Percentiles rank a stretch among this genome's conserved stretches.
Evolutionary conservation across 140 eudicot genomes (phyloP).

Genomic region (Bidens hawaiensis): DNA sequence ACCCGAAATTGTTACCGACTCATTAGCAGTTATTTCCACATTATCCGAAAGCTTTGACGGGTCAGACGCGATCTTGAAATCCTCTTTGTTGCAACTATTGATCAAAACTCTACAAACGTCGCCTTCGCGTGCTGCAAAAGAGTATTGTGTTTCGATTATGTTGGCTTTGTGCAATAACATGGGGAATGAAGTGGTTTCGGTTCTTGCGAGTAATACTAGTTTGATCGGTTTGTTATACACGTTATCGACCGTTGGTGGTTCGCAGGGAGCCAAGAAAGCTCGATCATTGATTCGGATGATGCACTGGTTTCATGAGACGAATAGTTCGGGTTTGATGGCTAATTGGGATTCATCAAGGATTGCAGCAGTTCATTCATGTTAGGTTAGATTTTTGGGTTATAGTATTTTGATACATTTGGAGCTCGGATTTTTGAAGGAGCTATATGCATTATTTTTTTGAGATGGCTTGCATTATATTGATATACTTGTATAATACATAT

Average conservation of each 20-base stretch:
- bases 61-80: slow-evolving; percentile 37
- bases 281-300: slow-evolving; percentile 57
- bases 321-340: slow-evolving; percentile 37
- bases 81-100: slow-evolving; percentile 31
- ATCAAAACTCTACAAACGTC: slow-evolving; percentile 31
- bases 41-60: slow-evolving; percentile 66
- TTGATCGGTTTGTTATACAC: slow-evolving; percentile 53
- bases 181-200: slow-evolving; percentile 54
- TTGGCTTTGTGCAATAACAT: slow-evolving; percentile 53
- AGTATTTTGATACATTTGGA: slow-evolving; percentile 2
- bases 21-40: slow-evolving; percentile 61
- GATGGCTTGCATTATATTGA: neutral
- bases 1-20: slow-evolving; percentile 52
- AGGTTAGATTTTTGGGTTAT: slow-evolving; percentile 16
- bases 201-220: slow-evolving; percentile 45
- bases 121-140: slow-evolving; percentile 55
- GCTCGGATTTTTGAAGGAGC: slow-evolving; percentile 35
- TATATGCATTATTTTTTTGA: neutral
- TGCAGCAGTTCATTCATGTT: slow-evolving; percentile 45
- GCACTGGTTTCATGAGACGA: slow-evolving; percentile 57
- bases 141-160: slow-evolving; percentile 67
- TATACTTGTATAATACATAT: slow-evolving; percentile 22
- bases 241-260: slow-evolving; percentile 37
- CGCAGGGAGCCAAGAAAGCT: slow-evolving; percentile 60
- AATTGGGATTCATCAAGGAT: slow-evolving; percentile 41